These are phyloP conservation scores for Conticribra guillardii DNA, from an alignment of 108 stramenopile species.

Conservation along the genomic window DNA sequence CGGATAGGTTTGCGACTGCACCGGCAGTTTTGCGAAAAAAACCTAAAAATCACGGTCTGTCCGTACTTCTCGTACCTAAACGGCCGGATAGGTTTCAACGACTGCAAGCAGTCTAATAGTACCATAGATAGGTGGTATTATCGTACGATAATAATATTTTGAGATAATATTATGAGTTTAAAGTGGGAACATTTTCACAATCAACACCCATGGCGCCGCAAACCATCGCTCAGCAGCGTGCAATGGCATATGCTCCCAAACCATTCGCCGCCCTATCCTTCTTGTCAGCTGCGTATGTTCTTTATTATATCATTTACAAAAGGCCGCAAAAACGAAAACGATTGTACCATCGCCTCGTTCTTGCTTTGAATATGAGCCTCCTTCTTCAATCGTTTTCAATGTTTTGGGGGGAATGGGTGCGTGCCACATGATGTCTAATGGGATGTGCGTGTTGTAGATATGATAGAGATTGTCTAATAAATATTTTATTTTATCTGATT, in stretches of 20 bases:
- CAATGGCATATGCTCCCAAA: slow-evolving; percentile 8
- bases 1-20: too few relatives aligned
- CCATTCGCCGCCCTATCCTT: slow-evolving; percentile 1
- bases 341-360: slow-evolving; percentile 18
- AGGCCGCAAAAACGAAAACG: neutral
- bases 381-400: neutral
- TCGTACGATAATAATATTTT: too few relatives aligned
- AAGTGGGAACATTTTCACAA: too few relatives aligned
- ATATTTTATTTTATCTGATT: neutral
- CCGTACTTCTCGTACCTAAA: too few relatives aligned
- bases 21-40: too few relatives aligned
- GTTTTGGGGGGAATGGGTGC: slow-evolving; percentile 4
- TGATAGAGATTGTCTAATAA: too few relatives aligned
- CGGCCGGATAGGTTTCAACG: too few relatives aligned
- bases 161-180: too few relatives aligned
- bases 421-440: neutral
- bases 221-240: slow-evolving; percentile 16
- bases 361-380: neutral
- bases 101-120: too few relatives aligned
- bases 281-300: slow-evolving; percentile 7
- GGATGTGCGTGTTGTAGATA: too few relatives aligned
- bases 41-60: too few relatives aligned
- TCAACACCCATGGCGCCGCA: neutral
- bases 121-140: too few relatives aligned
- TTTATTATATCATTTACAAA: neutral